Percentiles rank a stretch among this genome's conserved stretches.
phyloP scores from a whole-genome alignment of 371 early-diverging fungal species.

The Saksenaea vasiformis region DNA sequence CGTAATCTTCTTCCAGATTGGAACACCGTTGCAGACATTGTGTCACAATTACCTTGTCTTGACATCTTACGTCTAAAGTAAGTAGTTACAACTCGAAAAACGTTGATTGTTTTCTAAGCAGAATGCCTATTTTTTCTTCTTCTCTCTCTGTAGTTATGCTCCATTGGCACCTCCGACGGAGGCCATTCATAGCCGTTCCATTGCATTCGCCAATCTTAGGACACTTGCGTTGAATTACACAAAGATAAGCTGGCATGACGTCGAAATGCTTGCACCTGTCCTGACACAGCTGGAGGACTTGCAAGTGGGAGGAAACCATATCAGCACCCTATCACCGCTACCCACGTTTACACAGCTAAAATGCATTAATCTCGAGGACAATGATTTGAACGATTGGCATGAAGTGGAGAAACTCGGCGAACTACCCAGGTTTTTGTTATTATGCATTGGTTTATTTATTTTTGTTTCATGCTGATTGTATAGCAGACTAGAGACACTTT shows the following conservation, averaged over 20 bases:
- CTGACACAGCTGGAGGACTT: conserved; percentile 64
- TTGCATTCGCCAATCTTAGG: conserved; percentile 2
- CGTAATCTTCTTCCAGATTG: conserved; percentile 64
- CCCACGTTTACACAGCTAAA: conserved; percentile 51
- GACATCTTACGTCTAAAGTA: conserved; percentile 68
- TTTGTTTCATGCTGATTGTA: not conserved
- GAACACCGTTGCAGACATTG: conserved; percentile 64
- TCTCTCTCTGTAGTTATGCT: not conserved
- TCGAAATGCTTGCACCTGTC: conserved; percentile 47
- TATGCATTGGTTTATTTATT: no score
- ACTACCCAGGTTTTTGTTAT: conserved; percentile 58
- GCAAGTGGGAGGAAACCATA: conserved; percentile 64
- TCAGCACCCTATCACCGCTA: conserved; percentile 30
- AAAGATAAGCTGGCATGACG: conserved; percentile 23
- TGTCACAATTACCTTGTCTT: conserved; percentile 56
- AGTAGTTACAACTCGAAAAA: conserved; percentile 5
- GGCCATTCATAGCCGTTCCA: not conserved
- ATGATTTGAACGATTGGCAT: conserved; percentile 59
- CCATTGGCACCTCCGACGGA: conserved; percentile 7
- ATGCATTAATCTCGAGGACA: conserved; percentile 70
- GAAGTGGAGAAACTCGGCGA: conserved; percentile 49
- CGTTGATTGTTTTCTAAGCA: no score
- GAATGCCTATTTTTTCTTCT: no score
- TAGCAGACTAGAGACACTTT: conserved; percentile 41
- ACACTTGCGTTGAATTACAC: conserved; percentile 26